Evolutionary conservation across 2,329 filamentous ascomycete species (phyloP), one percentile per base, ranked within the genome.

Genomic region (Colletotrichum sp.): DNA sequence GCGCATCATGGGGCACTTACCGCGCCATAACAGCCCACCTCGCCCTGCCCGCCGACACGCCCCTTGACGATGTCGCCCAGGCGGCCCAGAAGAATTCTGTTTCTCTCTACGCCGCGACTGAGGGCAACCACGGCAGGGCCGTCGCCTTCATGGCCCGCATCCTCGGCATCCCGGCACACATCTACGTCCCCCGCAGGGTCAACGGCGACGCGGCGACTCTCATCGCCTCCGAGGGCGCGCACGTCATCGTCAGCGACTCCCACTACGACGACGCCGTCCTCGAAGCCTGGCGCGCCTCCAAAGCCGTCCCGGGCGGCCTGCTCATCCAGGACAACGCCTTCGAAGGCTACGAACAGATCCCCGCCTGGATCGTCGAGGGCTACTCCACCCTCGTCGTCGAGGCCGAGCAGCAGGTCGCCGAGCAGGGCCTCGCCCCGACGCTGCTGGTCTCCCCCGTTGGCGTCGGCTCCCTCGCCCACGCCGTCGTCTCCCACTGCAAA

Each of bases 111-210:
- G 91, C 94, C 0, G 92, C 92, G 3, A 95, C 93, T 0, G 94
- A 95, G 65, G 95, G 95, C 0, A 96, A 96, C 78, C 94, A 94
- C 87, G 95, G 95, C 0, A 87, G 94, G 3, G 94, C 95, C 0
- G 89, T 95, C 2, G 93, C 94, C 0, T 87, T 90, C 8, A 95
- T 96, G 91, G 93, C 90, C 0, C 86, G 84, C 55, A 87, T 92
- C 13, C 84, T 96, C 12, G 87, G 85, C 0, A 83, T 95, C 1
- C 80, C 85, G 0, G 89, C 88, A 0, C 85, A 86, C 18, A 91
- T 96, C 6, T 93, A 91, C 78, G 93, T 96, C 2, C 93, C 94
- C 0, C 80, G 80, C 0, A 88, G 86, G 28, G 91, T 95, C 87
- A 86, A 90, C 60, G 80, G 84, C 8, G 83, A 84, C 2, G 93